These are phyloP conservation scores for Gloeostereum incarnatum DNA, from an alignment of 768 basidiomycete species.

Conservation along the genomic window DNA sequence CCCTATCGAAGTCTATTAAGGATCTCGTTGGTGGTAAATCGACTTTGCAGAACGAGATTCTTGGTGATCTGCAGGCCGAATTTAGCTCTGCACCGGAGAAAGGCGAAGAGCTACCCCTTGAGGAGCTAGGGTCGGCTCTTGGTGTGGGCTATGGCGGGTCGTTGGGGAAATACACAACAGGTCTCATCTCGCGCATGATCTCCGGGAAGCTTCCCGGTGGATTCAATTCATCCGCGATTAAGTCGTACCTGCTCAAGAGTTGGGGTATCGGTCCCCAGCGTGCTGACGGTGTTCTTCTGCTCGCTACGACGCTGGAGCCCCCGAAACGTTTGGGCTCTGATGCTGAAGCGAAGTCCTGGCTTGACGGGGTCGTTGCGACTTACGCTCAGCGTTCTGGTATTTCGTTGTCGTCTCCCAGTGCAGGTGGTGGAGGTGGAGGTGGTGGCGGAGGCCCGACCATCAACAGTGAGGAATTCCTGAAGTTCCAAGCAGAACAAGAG, in stretches of 20 bases:
- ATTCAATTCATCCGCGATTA: conserved; percentile 90
- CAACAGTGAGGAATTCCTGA: conserved; percentile 97
- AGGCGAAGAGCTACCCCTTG: conserved; percentile 93
- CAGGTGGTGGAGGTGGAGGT: conserved; percentile 51
- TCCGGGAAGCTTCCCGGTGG: conserved; percentile 99
- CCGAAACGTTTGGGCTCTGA: conserved; percentile 89
- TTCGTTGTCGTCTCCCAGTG: conserved; percentile 61
- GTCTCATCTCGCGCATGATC: conserved; percentile 84
- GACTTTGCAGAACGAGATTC: conserved; percentile 96
- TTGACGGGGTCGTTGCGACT: conserved; percentile 72
- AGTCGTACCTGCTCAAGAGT: conserved; percentile 78
- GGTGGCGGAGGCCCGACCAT: conserved; percentile 77
- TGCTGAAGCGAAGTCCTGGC: conserved; percentile 87
- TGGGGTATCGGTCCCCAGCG: conserved; percentile 95
- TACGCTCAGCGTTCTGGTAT: conserved; percentile 92
- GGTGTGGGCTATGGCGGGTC: conserved; percentile 73
- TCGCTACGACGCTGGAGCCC: conserved; percentile 90
- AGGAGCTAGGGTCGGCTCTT: conserved; percentile 87
- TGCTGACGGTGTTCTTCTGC: conserved; percentile 81
- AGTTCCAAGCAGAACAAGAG: conserved; percentile 92
- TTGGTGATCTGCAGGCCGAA: conserved; percentile 94
- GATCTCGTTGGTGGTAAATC: conserved; percentile 98
- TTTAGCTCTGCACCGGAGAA: conserved; percentile 96
- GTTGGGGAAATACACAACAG: conserved; percentile 89
- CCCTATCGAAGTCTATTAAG: conserved; percentile 91